phyloP scores from a whole-genome alignment of 2,329 filamentous ascomycete genomes.

The Helminthosporium solani region DNA sequence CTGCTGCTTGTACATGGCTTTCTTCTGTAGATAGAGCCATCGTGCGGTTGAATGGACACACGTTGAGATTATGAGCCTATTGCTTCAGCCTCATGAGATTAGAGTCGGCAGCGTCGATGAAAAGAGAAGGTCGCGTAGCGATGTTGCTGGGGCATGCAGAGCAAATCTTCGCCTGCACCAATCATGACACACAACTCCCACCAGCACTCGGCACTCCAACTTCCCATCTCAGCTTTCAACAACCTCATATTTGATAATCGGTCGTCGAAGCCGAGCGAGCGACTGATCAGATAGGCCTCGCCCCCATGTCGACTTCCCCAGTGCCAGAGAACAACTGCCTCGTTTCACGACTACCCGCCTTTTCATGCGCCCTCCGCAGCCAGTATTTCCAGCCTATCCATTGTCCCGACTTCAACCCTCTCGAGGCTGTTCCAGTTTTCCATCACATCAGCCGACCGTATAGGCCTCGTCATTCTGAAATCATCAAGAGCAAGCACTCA shows the following conservation, averaged over 20 bases:
- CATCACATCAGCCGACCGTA: slow-evolving; percentile 12
- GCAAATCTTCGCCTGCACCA: slow-evolving; percentile 18
- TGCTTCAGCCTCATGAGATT: not conserved
- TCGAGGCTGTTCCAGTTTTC: slow-evolving; percentile 9
- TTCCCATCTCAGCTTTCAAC: not conserved
- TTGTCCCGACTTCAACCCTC: slow-evolving; percentile 6
- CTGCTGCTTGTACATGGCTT: too few species aligned
- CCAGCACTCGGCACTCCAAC: not conserved
- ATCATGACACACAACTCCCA: slow-evolving; percentile 10
- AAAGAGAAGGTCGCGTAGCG: slow-evolving; percentile 6
- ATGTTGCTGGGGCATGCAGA: slow-evolving; percentile 11
- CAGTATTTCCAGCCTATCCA: slow-evolving; percentile 11
- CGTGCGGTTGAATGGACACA: not conserved
- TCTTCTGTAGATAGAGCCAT: not conserved
- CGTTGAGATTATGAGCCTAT: not conserved
- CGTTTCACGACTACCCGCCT: not conserved
- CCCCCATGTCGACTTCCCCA: not conserved
- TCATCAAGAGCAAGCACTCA: not conserved
- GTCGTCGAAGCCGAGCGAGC: not conserved
- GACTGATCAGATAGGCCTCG: not conserved
- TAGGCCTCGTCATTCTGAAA: too few species aligned
- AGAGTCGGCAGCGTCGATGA: slow-evolving; percentile 5
- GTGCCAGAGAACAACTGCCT: not conserved
- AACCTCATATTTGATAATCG: not conserved
- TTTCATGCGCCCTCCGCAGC: slow-evolving; percentile 2